A percentile compares a stretch with the other conserved stretches of the same genome.
These are phyloP conservation scores for Suzukiozyma palmioleophila DNA, from an alignment of 1,139 yeast genomes.

Conservation along the genomic window DNA sequence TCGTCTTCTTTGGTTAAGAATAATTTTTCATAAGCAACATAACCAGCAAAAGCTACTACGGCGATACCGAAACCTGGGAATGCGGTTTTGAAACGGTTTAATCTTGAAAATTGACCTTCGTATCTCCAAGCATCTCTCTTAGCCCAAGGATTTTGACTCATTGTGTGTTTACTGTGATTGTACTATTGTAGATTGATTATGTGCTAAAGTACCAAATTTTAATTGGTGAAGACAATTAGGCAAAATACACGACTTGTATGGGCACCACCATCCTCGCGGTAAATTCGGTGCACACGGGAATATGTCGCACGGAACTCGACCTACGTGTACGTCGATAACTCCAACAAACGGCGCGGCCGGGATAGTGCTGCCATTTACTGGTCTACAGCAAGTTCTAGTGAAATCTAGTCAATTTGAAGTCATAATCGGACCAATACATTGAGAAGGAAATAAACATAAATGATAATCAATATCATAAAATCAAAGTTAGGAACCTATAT, in stretches of 20 bases:
- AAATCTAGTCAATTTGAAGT: too few species aligned
- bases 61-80: slow-evolving; percentile 86
- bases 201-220: slow-evolving; percentile 6
- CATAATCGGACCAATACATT: background rate
- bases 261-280: too few species aligned
- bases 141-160: slow-evolving; percentile 44
- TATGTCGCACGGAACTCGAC: background rate
- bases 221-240: slow-evolving; percentile 9
- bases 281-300: too few species aligned
- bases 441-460: background rate
- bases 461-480: slow-evolving; percentile 3
- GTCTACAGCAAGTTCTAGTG: too few species aligned
- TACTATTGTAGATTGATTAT: background rate
- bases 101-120: slow-evolving; percentile 74
- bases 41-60: slow-evolving; percentile 67
- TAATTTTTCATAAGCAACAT: slow-evolving; percentile 60
- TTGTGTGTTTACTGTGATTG: slow-evolving; percentile 8
- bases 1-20: slow-evolving; percentile 30
- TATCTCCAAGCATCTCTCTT: slow-evolving; percentile 91
- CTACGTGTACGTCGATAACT: background rate
- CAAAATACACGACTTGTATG: slow-evolving; percentile 3
- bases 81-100: slow-evolving; percentile 65
- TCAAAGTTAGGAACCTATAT: background rate
- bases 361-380: too few species aligned
- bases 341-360: too few species aligned